Base-by-base conservation (phyloP, 2,329 filamentous ascomycete species). In the Exserohilum turcica region DNA sequence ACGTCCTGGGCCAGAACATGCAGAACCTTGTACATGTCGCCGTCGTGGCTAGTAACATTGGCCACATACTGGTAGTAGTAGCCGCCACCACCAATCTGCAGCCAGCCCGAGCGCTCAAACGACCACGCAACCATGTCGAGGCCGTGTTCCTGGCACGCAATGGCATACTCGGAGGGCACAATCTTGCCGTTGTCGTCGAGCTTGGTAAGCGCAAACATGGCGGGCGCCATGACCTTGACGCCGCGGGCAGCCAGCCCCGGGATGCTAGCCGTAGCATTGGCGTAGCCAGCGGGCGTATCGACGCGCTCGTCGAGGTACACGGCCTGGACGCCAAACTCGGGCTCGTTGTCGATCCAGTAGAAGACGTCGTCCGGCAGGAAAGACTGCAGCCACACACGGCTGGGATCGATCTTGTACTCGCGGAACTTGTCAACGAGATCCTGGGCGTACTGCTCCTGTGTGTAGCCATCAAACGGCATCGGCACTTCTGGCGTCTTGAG, bases 391-490 rank as follows among this genome's bases (percentile, higher is more conserved):
- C 79, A 76, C 3, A 80, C 76, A 24, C 78, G 70, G 27, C 61
- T 64, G 16, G 77, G 64, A 16, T 70, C 58, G 35, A 80, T 74
- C 7, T 70, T 67, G 38, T 72, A 72, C 9, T 64, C 57, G 33
- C 72, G 63, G 64, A 78, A 80, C 1, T 74, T 68, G 42, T 76
- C 56, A 50, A 80, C 79, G 55, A 90, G 74, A 71, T 89, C 84
- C 73, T 87, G 84, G 0, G 84, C 83, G 66, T 84, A 90, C 64
- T 79, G 75, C 60, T 84, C 75, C 67, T 88, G 86, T 0, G 87
- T 90, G 77, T 88, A 90, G 16, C 78, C 78, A 10, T 80, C 67
- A 68, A 88, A 90, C 0, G 88, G 88, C 86, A 90, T 90, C n/a
- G 79, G 67, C n/a, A 90, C 84, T 60, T 83, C 77, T 31, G 77